Evolutionary conservation across 2,329 filamentous ascomycete species (phyloP), one percentile per base, ranked within the genome.

Genomic region (Neoscytalidium dimidiatum): DNA sequence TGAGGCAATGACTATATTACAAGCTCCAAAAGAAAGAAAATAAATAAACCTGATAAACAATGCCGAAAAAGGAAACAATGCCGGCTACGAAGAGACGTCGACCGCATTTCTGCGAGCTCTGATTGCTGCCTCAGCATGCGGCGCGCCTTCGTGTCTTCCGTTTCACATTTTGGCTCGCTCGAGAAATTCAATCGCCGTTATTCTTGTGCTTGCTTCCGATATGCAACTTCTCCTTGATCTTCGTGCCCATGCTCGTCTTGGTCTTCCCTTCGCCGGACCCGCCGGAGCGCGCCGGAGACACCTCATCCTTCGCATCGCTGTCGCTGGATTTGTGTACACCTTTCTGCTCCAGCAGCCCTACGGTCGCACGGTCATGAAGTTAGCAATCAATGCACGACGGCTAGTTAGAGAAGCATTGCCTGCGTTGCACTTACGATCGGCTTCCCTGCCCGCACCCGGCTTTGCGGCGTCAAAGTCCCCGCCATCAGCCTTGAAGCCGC

Each of bases 151-250:
- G 9, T 17, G 13, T 17, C 38, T 17, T 17, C 14, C 38, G 38
- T 41, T 41, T 41, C 38, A 41, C 8, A 11, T 14, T 19, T 41
- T 41, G 38, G n/a, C 38, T 41, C 14, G 8, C 4, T 17, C 3
- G n/a, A 41, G 3, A 28, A 41, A 19, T 19, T 26, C 8, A 57
- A 26, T 57, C 21, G 5, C 23, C 21, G 35, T 14, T 17, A 26
- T 21, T 58, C 35, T 57, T 46, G 44, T 64, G 62, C 52, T 64
- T 64, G 53, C 53, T 31, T 23, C 75, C 74, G 66, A 79, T 79
- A 77, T 90, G 88, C 66, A 91, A 77, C 81, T 90, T 91, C 64
- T 85, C 83, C 84, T 90, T 91, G 77, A 91, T 85, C 79, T 89
- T 89, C 65, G 88, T 82, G 66, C 83, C 83, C 44, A 90, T 72